Conservation (phyloP, 2,329 filamentous ascomycete species). For the Geoglossum cookeanum region DNA sequence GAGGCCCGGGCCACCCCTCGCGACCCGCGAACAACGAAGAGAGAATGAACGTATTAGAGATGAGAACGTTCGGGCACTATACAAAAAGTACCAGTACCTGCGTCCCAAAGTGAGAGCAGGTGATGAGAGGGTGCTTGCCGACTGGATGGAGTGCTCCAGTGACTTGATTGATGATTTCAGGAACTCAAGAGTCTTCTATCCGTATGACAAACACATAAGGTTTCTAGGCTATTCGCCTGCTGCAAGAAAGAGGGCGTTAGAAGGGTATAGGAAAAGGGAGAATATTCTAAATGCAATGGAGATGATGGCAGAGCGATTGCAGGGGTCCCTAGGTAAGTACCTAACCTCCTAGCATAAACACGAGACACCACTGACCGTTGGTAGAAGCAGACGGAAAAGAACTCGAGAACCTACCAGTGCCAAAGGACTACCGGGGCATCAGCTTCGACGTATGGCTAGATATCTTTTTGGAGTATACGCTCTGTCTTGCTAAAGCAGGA, state of each 20-base stretch:
- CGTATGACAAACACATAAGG: constrained; percentile 29
- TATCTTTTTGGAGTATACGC: constrained; percentile 72
- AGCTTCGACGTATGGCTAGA: constrained; percentile 74
- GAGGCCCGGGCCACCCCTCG: constrained; percentile 4
- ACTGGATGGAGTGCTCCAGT: constrained; percentile 40
- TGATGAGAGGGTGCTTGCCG: constrained; percentile 28
- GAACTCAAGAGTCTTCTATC: constrained; percentile 39
- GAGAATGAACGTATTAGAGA: constrained; percentile 12
- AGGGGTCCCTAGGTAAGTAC: constrained; percentile 21
- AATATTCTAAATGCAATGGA: constrained; percentile 24
- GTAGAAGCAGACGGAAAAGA: constrained; percentile 16
- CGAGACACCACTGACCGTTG: constrained; percentile 14
- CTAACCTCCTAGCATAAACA: constrained; percentile 7
- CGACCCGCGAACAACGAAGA: constrained; percentile 10
- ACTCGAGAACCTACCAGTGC: constrained; percentile 18
- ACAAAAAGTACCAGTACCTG: constrained; percentile 27
- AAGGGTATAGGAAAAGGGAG: constrained; percentile 16
- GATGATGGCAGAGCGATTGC: constrained; percentile 24
- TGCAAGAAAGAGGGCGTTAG: constrained; percentile 19
- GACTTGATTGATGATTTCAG: constrained; percentile 40
- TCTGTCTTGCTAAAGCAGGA: constrained; percentile 50
- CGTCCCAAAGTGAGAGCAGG: constrained; percentile 29
- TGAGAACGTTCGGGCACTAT: constrained; percentile 20
- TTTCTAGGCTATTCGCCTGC: constrained; percentile 30
- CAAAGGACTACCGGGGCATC: constrained; percentile 52